Percentiles rank a stretch among this genome's conserved stretches.
These are phyloP conservation scores for Hypomyces perniciosus DNA, from an alignment of 2,329 filamentous ascomycete genomes.

Conservation along the genomic window DNA sequence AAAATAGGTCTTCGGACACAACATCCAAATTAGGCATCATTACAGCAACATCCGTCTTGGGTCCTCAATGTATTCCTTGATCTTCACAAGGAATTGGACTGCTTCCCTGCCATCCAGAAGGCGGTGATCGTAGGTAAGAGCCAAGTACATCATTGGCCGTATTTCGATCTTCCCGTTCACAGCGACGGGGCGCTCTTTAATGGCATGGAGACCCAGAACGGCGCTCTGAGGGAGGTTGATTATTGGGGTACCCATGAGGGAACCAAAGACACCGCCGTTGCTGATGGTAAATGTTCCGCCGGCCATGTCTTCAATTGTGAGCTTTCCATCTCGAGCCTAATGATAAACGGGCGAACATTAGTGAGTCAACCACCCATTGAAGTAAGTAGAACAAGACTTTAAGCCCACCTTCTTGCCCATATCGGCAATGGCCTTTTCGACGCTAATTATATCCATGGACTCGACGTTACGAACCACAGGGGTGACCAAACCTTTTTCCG, in stretches of 20 bases:
- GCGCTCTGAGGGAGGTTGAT: slow-evolving; percentile 95
- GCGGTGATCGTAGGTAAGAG: slow-evolving; percentile 95
- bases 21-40: neutral
- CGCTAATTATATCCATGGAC: slow-evolving; percentile 76
- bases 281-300: slow-evolving; percentile 97
- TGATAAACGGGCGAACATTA: neutral
- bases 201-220: slow-evolving; percentile 88
- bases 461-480: slow-evolving; percentile 94
- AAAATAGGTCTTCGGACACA: neutral
- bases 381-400: neutral
- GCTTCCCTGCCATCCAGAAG: slow-evolving; percentile 92
- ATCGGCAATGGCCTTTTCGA: slow-evolving; percentile 87
- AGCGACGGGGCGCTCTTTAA: slow-evolving; percentile 87
- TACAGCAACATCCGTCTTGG: slow-evolving; percentile 82
- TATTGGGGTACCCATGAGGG: slow-evolving; percentile 94
- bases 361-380: neutral
- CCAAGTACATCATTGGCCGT: slow-evolving; percentile 99
- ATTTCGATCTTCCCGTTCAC: slow-evolving; percentile 93
- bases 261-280: slow-evolving; percentile 95
- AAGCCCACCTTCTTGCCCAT: slow-evolving; percentile 81
- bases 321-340: slow-evolving; percentile 87
- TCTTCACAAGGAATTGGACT: slow-evolving; percentile 90
- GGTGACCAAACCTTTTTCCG: slow-evolving; percentile 94
- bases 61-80: slow-evolving; percentile 98
- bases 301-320: slow-evolving; percentile 99